These are phyloP conservation scores for Syzygium oleosum DNA, from an alignment of 345 rosid genomes.

Conservation along the genomic window DNA sequence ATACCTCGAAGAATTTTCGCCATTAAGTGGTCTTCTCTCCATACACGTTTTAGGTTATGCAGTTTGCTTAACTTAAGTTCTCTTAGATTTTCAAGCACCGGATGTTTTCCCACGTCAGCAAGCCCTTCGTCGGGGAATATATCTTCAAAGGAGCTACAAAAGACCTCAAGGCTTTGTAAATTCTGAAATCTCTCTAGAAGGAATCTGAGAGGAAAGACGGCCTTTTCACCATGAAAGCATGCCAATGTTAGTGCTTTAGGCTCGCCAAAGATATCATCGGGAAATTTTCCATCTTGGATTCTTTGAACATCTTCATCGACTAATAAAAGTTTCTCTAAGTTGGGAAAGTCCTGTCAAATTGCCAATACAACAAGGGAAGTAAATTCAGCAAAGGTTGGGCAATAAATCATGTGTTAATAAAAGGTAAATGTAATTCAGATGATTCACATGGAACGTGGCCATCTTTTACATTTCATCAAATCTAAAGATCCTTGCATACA, in stretches of 20 bases:
- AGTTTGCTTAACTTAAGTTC: neutral
- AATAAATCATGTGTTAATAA: no score
- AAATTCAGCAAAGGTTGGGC: neutral
- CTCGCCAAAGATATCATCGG: fast-evolving
- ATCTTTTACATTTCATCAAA: no score
- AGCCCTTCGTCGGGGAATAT: neutral
- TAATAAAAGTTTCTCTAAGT: neutral
- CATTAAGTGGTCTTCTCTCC: neutral
- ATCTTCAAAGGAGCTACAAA: neutral
- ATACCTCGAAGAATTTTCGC: neutral
- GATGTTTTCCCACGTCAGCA: neutral
- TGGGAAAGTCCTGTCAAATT: neutral
- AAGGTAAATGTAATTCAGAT: no score
- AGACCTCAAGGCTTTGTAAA: neutral
- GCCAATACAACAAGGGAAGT: neutral
- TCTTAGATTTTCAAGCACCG: neutral
- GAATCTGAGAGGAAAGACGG: fast-evolving
- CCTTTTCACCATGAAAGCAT: neutral
- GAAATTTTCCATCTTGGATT: neutral
- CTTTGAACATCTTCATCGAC: neutral
- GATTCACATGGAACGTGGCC: no score
- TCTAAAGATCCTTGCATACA: neutral
- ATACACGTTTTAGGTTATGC: neutral
- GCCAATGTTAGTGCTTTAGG: neutral
- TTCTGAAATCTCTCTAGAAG: neutral